These are phyloP conservation scores for Carpinus fangiana DNA, from an alignment of 306 rosid genomes.

Conservation along the genomic window DNA sequence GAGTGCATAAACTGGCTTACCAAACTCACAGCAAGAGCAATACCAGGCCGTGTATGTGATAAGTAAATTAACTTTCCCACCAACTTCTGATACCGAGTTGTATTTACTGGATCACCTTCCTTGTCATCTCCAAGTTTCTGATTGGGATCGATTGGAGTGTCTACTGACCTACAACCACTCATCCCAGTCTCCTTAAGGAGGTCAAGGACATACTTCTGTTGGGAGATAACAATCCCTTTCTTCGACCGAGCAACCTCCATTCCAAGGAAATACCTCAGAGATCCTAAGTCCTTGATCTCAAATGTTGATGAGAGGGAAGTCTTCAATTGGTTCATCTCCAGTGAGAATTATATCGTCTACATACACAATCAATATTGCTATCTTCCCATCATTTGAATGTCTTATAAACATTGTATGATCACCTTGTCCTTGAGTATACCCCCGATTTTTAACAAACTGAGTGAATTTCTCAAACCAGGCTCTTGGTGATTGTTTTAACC, in stretches of 20 bases:
- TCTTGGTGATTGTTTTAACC: no score
- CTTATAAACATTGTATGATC: conserved; percentile 1
- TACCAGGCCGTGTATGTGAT: neutral
- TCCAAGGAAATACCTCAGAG: no score
- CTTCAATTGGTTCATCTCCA: neutral
- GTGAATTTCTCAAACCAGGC: neutral
- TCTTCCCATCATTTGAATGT: neutral
- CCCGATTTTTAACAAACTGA: neutral
- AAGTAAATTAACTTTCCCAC: no score
- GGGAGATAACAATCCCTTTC: no score
- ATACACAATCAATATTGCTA: neutral
- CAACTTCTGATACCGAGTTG: no score
- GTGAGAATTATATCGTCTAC: neutral
- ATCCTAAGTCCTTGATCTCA: neutral
- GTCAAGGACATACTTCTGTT: no score
- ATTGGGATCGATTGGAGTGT: neutral
- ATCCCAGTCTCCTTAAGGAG: no score
- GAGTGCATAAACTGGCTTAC: conserved; percentile 12
- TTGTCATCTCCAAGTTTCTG: no score
- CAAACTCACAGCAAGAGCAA: conserved; percentile 4
- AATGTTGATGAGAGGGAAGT: neutral
- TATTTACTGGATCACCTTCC: no score
- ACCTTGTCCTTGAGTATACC: neutral
- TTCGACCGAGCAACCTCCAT: no score
- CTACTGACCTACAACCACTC: no score